Evolutionary conservation across 2,329 filamentous ascomycete species (phyloP).

Genomic region (Ophiostoma himal-ulmi): DNA sequence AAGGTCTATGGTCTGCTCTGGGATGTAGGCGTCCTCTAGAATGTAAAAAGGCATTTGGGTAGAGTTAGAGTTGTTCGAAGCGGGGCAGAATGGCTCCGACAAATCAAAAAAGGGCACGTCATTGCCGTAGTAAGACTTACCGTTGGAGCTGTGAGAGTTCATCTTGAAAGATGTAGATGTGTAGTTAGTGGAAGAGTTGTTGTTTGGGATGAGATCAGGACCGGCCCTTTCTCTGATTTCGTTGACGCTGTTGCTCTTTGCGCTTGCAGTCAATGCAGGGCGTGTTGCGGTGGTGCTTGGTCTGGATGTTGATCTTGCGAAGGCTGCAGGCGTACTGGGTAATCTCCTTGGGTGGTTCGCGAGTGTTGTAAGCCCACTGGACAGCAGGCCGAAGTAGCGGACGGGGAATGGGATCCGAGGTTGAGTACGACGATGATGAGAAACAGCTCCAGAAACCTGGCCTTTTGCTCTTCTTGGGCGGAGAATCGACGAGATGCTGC

Average conservation of each 20-base stretch:
- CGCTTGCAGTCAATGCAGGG: conserved; percentile 1
- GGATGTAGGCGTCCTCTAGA: no score
- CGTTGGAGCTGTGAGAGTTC: no score
- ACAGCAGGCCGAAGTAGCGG: not conserved
- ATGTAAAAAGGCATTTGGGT: no score
- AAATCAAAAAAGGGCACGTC: no score
- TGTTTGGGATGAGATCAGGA: not conserved
- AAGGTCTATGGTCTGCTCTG: not conserved
- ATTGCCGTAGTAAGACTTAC: no score
- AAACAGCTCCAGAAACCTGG: not conserved
- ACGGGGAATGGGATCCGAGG: not conserved
- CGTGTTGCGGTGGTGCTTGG: not conserved
- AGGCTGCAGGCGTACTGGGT: not conserved
- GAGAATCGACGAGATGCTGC: not conserved
- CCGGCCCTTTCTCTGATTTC: not conserved
- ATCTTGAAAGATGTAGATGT: not conserved
- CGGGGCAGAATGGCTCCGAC: no score
- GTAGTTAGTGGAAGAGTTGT: not conserved
- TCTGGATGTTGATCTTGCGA: conserved; percentile 1
- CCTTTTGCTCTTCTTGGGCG: not conserved
- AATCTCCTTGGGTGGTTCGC: not conserved
- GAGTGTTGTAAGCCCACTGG: not conserved
- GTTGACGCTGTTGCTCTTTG: not conserved
- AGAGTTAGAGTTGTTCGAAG: no score
- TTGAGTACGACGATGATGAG: not conserved